Evolutionary conservation across 2,329 filamentous ascomycete species (phyloP).

Genomic region (Acrocalymma vagum): DNA sequence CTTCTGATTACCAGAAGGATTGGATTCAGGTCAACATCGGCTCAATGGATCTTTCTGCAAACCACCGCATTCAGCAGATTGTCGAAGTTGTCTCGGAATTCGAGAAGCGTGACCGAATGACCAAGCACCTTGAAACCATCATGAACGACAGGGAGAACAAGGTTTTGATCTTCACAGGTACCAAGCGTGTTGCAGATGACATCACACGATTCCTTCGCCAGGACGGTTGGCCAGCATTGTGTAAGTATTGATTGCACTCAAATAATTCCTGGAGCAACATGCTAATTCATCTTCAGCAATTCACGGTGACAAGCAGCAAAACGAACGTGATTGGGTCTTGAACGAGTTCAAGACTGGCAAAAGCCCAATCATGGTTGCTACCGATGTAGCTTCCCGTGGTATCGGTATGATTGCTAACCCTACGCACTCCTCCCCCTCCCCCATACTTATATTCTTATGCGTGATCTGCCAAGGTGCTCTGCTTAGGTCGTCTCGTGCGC

Average conservation of each 20-base stretch:
- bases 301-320: conserved; percentile 99
- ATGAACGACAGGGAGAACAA: conserved; percentile 98
- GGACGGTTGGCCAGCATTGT: conserved; percentile 96
- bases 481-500: conserved; percentile 89
- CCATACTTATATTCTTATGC: conserved; percentile 57
- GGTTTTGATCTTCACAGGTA: conserved; percentile 87
- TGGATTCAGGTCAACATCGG: conserved; percentile 99
- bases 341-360: conserved; percentile 99
- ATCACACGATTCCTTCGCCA: conserved; percentile 97
- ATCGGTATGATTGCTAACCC: conserved; percentile 92
- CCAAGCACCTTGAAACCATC: conserved; percentile 95
- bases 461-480: conserved; percentile 78
- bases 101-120: conserved; percentile 97
- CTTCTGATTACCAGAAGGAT: conserved; percentile 88
- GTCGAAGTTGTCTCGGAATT: conserved; percentile 96
- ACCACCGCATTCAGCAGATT: conserved; percentile 97
- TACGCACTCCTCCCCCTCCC: conserved; percentile 51
- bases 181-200: conserved; percentile 93
- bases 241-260: conserved; percentile 65
- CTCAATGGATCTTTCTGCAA: conserved; percentile 93
- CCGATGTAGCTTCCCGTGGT: conserved; percentile 99
- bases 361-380: conserved; percentile 99
- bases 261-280: conserved; percentile 10
- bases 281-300: conserved; percentile 72
- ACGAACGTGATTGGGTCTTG: conserved; percentile 99